These are phyloP conservation scores for Podosphaera xanthii DNA, from an alignment of 2,329 filamentous ascomycete genomes.

Conservation along the genomic window DNA sequence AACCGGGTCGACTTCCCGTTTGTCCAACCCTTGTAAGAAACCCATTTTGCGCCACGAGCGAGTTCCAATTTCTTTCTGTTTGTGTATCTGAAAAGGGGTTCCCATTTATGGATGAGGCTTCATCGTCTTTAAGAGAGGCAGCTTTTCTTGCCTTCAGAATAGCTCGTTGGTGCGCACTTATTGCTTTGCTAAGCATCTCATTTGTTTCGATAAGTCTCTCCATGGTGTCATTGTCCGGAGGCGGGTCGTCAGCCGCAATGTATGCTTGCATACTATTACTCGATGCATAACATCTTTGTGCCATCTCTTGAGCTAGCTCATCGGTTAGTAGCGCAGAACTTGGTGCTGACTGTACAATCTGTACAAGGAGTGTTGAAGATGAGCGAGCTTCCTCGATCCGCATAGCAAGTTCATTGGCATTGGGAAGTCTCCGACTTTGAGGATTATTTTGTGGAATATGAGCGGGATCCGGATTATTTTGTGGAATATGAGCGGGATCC, in stretches of 20 bases:
- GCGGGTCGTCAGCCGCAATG: constrained; percentile 56
- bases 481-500: constrained; percentile 18
- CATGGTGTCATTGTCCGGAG: constrained; percentile 84
- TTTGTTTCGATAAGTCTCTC: constrained; percentile 84
- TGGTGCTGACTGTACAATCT: constrained; percentile 72
- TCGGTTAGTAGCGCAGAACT: constrained; percentile 52
- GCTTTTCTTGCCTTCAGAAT: constrained; percentile 39
- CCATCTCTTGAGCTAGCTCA: constrained; percentile 84
- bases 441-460: constrained; percentile 33
- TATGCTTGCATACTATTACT: constrained; percentile 66
- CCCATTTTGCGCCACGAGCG: too few relatives aligned
- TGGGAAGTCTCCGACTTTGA: constrained; percentile 31
- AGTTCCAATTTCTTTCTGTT: too few relatives aligned
- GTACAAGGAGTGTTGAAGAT: constrained; percentile 74
- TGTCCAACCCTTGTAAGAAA: too few relatives aligned
- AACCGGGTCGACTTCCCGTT: too few relatives aligned
- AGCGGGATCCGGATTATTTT: constrained; percentile 11
- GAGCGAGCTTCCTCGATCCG: constrained; percentile 78
- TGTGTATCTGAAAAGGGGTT: too few relatives aligned
- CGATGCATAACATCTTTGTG: constrained; percentile 62
- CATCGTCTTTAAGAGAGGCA: too few relatives aligned
- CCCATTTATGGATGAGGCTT: too few relatives aligned
- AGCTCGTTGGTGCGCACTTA: constrained; percentile 68
- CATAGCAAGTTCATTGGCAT: constrained; percentile 53
- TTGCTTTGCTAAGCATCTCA: constrained; percentile 63